phyloP scores from a whole-genome alignment of 768 basidiomycete genomes.

The Cystoderma amianthinum region DNA sequence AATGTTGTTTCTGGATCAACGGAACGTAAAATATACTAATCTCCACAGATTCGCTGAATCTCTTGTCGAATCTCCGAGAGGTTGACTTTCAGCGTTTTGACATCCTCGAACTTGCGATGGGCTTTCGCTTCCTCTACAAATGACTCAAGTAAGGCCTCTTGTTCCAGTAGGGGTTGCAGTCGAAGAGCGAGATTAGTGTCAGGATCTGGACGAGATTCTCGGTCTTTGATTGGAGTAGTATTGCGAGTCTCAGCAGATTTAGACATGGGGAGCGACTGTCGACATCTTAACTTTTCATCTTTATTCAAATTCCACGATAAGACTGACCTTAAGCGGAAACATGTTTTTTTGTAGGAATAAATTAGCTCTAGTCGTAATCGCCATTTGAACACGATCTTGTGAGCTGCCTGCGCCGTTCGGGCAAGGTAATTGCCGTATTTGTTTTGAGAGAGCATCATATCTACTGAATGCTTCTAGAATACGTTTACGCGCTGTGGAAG shows the following conservation, averaged over 20 bases:
- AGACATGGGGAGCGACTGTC: conserved; percentile 43
- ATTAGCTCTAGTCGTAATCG: conserved; percentile 71
- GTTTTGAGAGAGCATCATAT: conserved; percentile 85
- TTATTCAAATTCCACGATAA: no score
- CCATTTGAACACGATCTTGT: conserved; percentile 79
- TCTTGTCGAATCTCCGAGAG: conserved; percentile 79
- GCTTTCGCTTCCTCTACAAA: conserved; percentile 89
- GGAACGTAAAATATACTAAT: no score
- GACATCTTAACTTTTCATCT: no score
- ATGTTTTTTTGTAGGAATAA: conserved; percentile 86
- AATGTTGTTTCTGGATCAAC: no score
- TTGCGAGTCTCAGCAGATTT: conserved; percentile 19
- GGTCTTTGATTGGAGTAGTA: conserved; percentile 8
- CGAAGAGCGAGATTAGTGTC: conserved; percentile 65
- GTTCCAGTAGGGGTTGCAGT: conserved; percentile 87
- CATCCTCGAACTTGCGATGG: conserved; percentile 93
- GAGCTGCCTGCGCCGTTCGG: conserved; percentile 56
- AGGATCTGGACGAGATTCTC: conserved; percentile 34
- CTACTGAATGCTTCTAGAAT: conserved; percentile 81
- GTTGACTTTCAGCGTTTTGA: conserved; percentile 74
- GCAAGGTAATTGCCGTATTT: conserved; percentile 69
- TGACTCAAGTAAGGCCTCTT: conserved; percentile 85
- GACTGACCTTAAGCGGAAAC: conserved; percentile 70
- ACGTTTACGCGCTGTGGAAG: conserved; percentile 65
- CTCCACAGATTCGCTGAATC: conserved; percentile 60